Evolutionary conservation across 495 filamentous ascomycete genomes (phyloP).

Genomic region (Neurospora tetraspora): DNA sequence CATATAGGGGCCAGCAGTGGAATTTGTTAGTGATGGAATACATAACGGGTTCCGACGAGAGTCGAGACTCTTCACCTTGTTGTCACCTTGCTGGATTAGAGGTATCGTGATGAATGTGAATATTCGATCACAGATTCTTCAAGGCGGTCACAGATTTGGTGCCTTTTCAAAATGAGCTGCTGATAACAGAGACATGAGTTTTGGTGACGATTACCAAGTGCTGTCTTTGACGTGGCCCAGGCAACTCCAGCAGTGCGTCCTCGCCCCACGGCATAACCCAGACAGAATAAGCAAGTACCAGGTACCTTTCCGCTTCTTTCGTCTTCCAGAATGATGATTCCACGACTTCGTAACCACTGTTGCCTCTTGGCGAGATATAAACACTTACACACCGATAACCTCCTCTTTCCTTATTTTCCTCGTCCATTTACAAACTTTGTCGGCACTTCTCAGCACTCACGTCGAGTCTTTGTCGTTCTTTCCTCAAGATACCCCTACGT

Average conservation of each 20-base stretch:
- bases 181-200: background rate
- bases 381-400: background rate
- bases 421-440: background rate
- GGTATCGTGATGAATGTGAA: background rate
- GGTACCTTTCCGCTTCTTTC: constrained; percentile 1
- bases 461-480: background rate
- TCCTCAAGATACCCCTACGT: background rate
- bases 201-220: background rate
- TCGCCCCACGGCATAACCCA: background rate
- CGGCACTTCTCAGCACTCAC: background rate
- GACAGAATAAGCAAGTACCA: background rate
- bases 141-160: background rate
- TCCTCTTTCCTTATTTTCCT: background rate
- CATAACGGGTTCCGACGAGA: background rate
- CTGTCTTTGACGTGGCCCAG: background rate
- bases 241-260: background rate
- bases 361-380: constrained; percentile 6
- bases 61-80: background rate
- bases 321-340: constrained; percentile 9
- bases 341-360: constrained; percentile 12
- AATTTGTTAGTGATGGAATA: background rate
- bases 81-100: background rate
- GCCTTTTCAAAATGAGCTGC: background rate
- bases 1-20: background rate
- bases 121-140: background rate